These are phyloP conservation scores for Polyporus arcularius DNA, from an alignment of 768 basidiomycete genomes.

Conservation along the genomic window DNA sequence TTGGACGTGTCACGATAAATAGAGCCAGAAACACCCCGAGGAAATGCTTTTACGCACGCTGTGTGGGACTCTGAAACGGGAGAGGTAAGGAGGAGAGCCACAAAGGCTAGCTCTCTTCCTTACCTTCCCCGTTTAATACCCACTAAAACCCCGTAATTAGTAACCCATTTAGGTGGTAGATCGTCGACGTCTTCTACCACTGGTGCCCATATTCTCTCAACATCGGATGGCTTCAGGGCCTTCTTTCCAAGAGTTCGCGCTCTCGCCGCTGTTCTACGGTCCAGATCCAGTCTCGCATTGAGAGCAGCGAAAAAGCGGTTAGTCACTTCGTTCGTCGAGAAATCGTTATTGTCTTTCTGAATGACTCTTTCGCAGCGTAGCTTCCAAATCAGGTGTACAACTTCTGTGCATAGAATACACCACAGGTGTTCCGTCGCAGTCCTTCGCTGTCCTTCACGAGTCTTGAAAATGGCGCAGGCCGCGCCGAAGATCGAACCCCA, in stretches of 20 bases:
- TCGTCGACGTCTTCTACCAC: neutral
- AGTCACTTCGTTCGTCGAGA: neutral
- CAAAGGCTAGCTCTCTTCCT: too few species aligned
- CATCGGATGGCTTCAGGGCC: too few species aligned
- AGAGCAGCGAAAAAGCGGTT: too few species aligned
- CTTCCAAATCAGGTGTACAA: constrained; percentile 9
- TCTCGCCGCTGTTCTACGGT: too few species aligned
- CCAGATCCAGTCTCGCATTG: too few species aligned
- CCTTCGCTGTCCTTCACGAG: neutral
- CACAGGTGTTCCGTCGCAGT: neutral
- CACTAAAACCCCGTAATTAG: constrained; percentile 6
- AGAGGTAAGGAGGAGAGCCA: neutral
- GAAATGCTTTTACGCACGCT: constrained; percentile 13
- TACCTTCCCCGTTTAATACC: constrained; percentile 1
- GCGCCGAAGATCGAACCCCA: neutral
- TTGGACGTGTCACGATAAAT: too few species aligned
- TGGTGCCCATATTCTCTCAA: neutral
- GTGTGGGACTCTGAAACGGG: constrained; percentile 7
- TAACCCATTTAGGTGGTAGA: neutral
- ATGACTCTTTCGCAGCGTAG: constrained; percentile 5
- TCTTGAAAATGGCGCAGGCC: neutral
- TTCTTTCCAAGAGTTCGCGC: too few species aligned
- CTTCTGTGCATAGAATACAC: neutral
- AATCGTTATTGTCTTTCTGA: neutral
- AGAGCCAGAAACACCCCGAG: neutral